Conservation (phyloP, 2,329 filamentous ascomycete genomes). For the Macrophomina pseudophaseolina region DNA sequence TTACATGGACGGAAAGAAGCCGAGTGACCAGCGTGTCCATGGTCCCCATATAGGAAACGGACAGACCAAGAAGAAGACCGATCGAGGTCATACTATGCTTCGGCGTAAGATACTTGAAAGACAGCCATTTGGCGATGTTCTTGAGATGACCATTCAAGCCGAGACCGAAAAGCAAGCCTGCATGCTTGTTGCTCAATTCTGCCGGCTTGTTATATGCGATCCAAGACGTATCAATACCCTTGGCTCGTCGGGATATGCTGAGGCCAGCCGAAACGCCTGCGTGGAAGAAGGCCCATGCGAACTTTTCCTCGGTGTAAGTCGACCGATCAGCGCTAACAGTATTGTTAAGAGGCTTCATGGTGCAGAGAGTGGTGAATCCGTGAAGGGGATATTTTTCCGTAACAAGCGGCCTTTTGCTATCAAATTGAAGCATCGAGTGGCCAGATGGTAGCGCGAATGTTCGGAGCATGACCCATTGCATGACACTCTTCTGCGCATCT, state of each 20-base stretch:
- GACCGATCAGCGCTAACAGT: conserved; percentile 91
- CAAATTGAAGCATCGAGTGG: conserved; percentile 85
- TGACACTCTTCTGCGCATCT: conserved; percentile 89
- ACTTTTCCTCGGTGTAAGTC: conserved; percentile 91
- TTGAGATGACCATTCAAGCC: conserved; percentile 96
- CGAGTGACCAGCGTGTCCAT: conserved; percentile 97
- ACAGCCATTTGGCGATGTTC: conserved; percentile 94
- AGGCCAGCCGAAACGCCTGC: conserved; percentile 92
- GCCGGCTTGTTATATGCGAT: conserved; percentile 96
- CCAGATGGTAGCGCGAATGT: conserved; percentile 90
- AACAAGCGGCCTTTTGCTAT: conserved; percentile 82
- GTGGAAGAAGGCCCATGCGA: conserved; percentile 98
- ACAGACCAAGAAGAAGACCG: conserved; percentile 87
- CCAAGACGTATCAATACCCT: conserved; percentile 97
- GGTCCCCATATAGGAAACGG: conserved; percentile 91
- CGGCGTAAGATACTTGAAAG: conserved; percentile 98
- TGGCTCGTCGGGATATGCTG: conserved; percentile 85
- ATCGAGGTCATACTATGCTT: conserved; percentile 99
- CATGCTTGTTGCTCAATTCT: conserved; percentile 94
- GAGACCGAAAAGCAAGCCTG: conserved; percentile 87
- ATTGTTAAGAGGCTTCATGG: conserved; percentile 89
- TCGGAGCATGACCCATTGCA: conserved; percentile 82
- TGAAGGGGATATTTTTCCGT: conserved; percentile 90
- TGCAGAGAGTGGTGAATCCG: conserved; percentile 88
- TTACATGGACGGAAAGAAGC: conserved; percentile 92